Evolutionary conservation across 1,139 yeast species (phyloP), one percentile per base, ranked within the genome.

Genomic region (Yamadazyma kanchanaburiensis): DNA sequence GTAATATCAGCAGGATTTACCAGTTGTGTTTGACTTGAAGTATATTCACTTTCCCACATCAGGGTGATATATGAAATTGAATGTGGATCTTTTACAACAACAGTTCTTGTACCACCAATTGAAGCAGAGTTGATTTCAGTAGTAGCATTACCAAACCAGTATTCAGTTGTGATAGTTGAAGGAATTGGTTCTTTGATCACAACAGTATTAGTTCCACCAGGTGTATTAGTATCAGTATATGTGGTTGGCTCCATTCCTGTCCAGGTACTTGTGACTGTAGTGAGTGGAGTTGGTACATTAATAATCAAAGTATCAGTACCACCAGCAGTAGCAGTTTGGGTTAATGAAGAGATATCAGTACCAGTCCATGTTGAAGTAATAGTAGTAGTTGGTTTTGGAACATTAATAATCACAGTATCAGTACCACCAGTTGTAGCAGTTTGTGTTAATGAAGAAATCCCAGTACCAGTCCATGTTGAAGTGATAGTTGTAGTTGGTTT

Each of bases 131-230:
- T 10, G 20, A 10, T 18, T 7, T 7, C 10, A 10, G 20, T 18
- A 10, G 20, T 18, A 10, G 20, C 10, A 10, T 10, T 18, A 18
- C 20, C 20, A 18, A 26, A 35, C 7, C 20, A 11, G 5, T 41
- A 19, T 11, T 25, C 15, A 12, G 25, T 25, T 8, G 10, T 10
- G 10, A 10, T 18, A 10, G 20, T 18, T 7, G 20, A 8, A 18
- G 47, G 45, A 16, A 35, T 35, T 14, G 53, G 52, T 6, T 37
- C 38, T 7, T 28, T 30, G 11, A 36, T 37, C 9, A 32, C 30
- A 7, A 42, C 39, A 4, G 49, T 46, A 8, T 31, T 43, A n/a
- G 48, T 45, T 14, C 25, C 37, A 12, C 46, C 47, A 9, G 34
- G 27, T 8, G 30, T 12, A 13, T 13, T 12, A 15, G 28, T 37